These are phyloP conservation scores for Williopsis jadinii DNA, from an alignment of 1,139 yeast genomes.

Conservation along the genomic window DNA sequence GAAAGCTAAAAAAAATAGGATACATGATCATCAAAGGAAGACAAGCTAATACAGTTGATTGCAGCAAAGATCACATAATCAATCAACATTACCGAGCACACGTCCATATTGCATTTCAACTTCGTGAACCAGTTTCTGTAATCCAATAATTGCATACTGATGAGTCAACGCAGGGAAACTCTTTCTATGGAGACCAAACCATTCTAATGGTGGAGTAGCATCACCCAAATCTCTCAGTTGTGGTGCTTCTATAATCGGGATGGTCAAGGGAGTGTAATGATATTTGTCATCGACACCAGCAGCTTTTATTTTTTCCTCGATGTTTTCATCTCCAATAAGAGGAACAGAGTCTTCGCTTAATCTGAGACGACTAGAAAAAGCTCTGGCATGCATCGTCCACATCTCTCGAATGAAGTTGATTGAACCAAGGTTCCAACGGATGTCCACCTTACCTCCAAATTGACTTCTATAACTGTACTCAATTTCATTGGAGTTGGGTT, in stretches of 20 bases:
- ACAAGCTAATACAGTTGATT: too few relatives aligned
- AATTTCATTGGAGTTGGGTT: conserved; percentile 38
- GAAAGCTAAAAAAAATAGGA: too few relatives aligned
- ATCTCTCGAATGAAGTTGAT: conserved; percentile 87
- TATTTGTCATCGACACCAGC: conserved; percentile 57
- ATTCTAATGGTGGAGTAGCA: conserved; percentile 96
- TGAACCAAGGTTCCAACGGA: conserved; percentile 90
- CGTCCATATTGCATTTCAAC: conserved; percentile 37
- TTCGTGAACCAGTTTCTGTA: conserved; percentile 68
- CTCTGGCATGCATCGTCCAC: conserved; percentile 72
- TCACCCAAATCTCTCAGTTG: conserved; percentile 86
- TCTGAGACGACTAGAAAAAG: conserved; percentile 41
- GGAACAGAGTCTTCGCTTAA: conserved; percentile 22
- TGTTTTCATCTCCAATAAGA: conserved; percentile 24
- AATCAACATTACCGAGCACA: conserved; percentile 25
- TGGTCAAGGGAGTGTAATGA: conserved; percentile 56
- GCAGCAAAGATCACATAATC: neutral
- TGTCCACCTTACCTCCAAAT: conserved; percentile 86
- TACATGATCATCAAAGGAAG: too few relatives aligned
- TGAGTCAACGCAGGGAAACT: conserved; percentile 84
- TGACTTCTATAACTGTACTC: conserved; percentile 62
- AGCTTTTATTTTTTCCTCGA: conserved; percentile 55
- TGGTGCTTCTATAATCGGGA: conserved; percentile 84
- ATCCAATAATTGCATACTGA: conserved; percentile 62
- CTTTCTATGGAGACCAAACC: conserved; percentile 91